Conservation (phyloP, 164 flowering plant genomes). For the Platanus orientalis region DNA sequence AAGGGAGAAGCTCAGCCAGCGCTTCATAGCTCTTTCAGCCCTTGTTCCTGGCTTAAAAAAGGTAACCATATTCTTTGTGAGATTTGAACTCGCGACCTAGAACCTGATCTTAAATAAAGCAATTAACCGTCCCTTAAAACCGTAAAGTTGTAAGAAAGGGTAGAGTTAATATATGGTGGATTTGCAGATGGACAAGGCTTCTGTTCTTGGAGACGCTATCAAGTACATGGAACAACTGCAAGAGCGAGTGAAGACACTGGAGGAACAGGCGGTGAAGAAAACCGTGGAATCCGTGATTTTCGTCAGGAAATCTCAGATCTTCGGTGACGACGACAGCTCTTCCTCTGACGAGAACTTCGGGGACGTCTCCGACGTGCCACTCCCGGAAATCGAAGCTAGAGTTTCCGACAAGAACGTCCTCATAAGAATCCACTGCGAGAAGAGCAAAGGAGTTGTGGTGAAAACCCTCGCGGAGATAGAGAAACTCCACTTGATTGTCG, state of each 20-base stretch:
- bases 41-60: slow-evolving; percentile 74
- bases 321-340: slow-evolving; percentile 32
- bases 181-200: slow-evolving; percentile 83
- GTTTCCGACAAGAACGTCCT: slow-evolving; percentile 62
- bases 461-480: slow-evolving; percentile 55
- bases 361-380: slow-evolving; percentile 24
- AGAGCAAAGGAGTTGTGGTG: slow-evolving; percentile 51
- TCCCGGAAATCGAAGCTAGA: slow-evolving; percentile 87
- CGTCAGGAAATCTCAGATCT: slow-evolving; percentile 56
- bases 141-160: no score
- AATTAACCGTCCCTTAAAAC: no score
- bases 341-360: slow-evolving; percentile 34
- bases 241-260: slow-evolving; percentile 64
- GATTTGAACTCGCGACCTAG: no score
- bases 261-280: slow-evolving; percentile 59
- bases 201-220: slow-evolving; percentile 89
- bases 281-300: slow-evolving; percentile 60
- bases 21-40: slow-evolving; percentile 70
- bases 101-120: no score
- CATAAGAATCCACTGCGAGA: slow-evolving; percentile 75
- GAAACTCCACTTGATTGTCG: slow-evolving; percentile 52
- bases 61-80: slow-evolving; percentile 36
- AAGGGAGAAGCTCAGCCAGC: slow-evolving; percentile 72
- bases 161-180: no score
- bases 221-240: slow-evolving; percentile 82